Conservation (phyloP, 2,329 filamentous ascomycete species). For the Whalleya microplaca region DNA sequence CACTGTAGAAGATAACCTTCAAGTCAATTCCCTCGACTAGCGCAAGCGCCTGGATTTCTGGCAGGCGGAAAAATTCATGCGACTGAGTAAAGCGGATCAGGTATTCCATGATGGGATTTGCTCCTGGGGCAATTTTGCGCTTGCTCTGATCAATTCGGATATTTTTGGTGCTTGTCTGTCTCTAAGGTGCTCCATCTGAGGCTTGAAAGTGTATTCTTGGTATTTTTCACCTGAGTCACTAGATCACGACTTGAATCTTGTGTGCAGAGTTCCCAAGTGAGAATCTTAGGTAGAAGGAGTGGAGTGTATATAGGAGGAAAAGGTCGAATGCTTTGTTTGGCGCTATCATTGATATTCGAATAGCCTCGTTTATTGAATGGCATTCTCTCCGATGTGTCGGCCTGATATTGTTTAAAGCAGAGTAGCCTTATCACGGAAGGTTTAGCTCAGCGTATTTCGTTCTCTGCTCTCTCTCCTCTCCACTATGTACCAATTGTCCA, state of each 20-base stretch:
- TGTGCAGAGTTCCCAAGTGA: conserved; percentile 6
- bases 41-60: conserved; percentile 83
- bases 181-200: conserved; percentile 27
- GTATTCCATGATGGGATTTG: conserved; percentile 63
- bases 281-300: not conserved
- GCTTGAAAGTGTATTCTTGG: not conserved
- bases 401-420: not conserved
- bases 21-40: conserved; percentile 68
- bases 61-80: conserved; percentile 87
- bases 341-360: conserved; percentile 8
- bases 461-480: conserved; percentile 1
- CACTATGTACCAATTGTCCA: too few species aligned
- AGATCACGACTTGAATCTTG: not conserved
- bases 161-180: conserved; percentile 2
- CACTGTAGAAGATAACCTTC: conserved; percentile 74
- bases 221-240: not conserved
- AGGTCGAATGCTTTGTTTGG: conserved; percentile 24
- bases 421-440: not conserved
- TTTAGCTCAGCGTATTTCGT: conserved; percentile 2
- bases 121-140: conserved; percentile 1
- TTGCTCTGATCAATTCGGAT: conserved; percentile 4
- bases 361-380: conserved; percentile 9
- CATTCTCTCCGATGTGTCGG: not conserved
- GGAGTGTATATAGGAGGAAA: conserved; percentile 25
- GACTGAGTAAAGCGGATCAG: conserved; percentile 87